Evolutionary conservation across 2,329 filamentous ascomycete species (phyloP).

Genomic region (Fusarium siculi): DNA sequence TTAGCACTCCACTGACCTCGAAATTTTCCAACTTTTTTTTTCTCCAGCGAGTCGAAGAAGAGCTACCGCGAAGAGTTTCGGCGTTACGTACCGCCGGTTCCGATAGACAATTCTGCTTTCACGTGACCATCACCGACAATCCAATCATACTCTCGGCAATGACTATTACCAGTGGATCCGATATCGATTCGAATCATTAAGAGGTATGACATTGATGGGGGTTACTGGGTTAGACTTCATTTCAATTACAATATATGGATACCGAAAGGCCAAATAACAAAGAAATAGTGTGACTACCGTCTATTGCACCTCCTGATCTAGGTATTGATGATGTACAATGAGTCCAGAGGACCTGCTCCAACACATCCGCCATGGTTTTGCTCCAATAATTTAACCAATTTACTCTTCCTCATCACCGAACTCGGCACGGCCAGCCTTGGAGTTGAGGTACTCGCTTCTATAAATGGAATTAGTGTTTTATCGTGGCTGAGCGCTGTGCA

Average conservation of each 20-base stretch:
- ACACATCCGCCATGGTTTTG: constrained; percentile 37
- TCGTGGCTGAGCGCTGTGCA: neutral
- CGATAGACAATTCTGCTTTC: neutral
- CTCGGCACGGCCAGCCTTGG: constrained; percentile 75
- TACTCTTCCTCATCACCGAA: constrained; percentile 59
- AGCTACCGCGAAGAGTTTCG: constrained; percentile 43
- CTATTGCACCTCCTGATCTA: constrained; percentile 53
- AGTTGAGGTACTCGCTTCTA: constrained; percentile 85
- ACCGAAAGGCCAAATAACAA: constrained; percentile 17
- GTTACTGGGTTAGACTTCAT: neutral
- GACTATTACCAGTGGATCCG: constrained; percentile 36
- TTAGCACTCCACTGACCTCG: constrained; percentile 43
- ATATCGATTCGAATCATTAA: neutral
- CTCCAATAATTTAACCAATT: constrained; percentile 29
- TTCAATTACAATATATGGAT: neutral
- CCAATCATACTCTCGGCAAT: constrained; percentile 40
- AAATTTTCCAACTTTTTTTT: constrained; percentile 52
- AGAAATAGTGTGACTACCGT: constrained; percentile 45
- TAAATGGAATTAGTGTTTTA: constrained; percentile 15
- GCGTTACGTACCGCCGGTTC: constrained; percentile 48
- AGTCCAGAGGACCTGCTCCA: constrained; percentile 47
- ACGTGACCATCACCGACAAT: constrained; percentile 19
- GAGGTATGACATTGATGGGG: neutral
- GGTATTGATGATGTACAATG: constrained; percentile 55
- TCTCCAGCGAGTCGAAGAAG: constrained; percentile 43